Evolutionary conservation across 345 rosid species (phyloP).

Genomic region (Eucalyptus tenuipes): DNA sequence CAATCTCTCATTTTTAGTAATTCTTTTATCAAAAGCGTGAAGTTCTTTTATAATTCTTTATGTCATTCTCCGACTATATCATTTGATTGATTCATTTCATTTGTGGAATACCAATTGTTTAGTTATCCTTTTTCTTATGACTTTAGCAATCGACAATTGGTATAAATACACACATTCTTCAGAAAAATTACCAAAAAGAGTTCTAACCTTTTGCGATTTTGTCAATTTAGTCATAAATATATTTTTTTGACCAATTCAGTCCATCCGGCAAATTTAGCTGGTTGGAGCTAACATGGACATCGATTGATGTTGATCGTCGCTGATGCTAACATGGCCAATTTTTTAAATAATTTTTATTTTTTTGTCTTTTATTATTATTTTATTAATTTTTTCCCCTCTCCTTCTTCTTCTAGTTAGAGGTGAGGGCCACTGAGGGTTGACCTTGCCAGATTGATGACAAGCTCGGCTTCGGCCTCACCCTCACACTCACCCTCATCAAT

Average conservation of each 20-base stretch:
- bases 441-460: too few species aligned
- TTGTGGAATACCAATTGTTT: not conserved
- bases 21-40: not conserved
- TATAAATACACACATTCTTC: too few species aligned
- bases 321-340: too few species aligned
- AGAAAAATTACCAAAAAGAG: too few species aligned
- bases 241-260: too few species aligned
- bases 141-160: not conserved
- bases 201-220: too few species aligned
- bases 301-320: fast-evolving
- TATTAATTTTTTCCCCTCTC: too few species aligned
- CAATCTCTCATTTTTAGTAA: not conserved
- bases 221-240: too few species aligned
- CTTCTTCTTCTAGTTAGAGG: too few species aligned
- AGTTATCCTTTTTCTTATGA: not conserved
- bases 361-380: too few species aligned
- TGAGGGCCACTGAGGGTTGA: fast-evolving
- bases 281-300: fast-evolving
- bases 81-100: not conserved
- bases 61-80: not conserved
- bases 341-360: too few species aligned
- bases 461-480: too few species aligned
- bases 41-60: not conserved
- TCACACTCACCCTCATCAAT: fast-evolving
- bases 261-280: fast-evolving